Conservation (phyloP, 1,139 yeast species). For the Meyerozyma smithsonii region DNA sequence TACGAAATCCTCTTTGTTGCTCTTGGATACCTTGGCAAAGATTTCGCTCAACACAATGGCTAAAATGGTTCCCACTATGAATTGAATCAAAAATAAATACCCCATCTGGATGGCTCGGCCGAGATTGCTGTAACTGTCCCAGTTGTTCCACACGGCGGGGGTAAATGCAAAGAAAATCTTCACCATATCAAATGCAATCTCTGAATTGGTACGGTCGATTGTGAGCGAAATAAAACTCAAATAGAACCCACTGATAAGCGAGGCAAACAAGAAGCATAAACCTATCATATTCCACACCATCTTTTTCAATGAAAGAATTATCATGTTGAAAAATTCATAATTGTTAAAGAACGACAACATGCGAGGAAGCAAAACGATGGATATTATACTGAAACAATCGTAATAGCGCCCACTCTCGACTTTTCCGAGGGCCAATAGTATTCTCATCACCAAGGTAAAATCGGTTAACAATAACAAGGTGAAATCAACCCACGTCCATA, state of each 20-base stretch:
- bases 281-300: constrained; percentile 55
- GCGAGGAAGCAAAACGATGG: constrained; percentile 52
- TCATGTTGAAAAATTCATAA: constrained; percentile 50
- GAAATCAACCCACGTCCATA: constrained; percentile 41
- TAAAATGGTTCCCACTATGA: constrained; percentile 52
- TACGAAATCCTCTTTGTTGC: constrained; percentile 39
- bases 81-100: constrained; percentile 53
- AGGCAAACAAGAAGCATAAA: constrained; percentile 46
- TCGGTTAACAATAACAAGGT: constrained; percentile 29
- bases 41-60: constrained; percentile 52
- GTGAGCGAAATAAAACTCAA: constrained; percentile 53
- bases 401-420: constrained; percentile 16
- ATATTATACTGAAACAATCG: constrained; percentile 40
- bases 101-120: constrained; percentile 49
- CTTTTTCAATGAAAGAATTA: constrained; percentile 46
- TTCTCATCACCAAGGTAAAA: constrained; percentile 22
- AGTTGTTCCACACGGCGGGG: constrained; percentile 60
- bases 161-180: constrained; percentile 60
- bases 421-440: constrained; percentile 11
- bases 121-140: constrained; percentile 47
- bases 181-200: constrained; percentile 51
- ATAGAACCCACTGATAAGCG: constrained; percentile 56
- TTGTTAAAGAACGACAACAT: constrained; percentile 51
- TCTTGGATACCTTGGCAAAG: constrained; percentile 34
- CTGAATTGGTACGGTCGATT: constrained; percentile 37